Percentiles rank a stretch among this genome's conserved stretches.
Evolutionary conservation across 805 yeast genomes (phyloP).

Genomic region (Cyberlindnera subsufficiens): DNA sequence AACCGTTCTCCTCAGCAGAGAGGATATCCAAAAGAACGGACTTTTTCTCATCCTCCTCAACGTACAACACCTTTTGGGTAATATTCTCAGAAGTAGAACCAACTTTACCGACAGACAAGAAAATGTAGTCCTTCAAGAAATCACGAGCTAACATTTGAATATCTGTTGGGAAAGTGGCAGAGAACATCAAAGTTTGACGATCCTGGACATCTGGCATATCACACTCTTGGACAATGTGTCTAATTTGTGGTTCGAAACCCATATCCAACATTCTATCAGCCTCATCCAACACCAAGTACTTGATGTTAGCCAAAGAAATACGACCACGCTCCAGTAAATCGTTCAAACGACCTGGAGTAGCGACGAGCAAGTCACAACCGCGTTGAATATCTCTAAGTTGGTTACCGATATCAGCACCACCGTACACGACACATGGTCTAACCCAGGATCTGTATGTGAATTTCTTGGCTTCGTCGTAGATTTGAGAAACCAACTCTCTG

Average conservation of each 20-base stretch:
- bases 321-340: slow-evolving; percentile 94
- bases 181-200: slow-evolving; percentile 97
- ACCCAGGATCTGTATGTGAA: slow-evolving; percentile 99
- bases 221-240: slow-evolving; percentile 95
- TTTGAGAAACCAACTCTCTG: slow-evolving; percentile 97
- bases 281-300: slow-evolving; percentile 93
- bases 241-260: slow-evolving; percentile 99
- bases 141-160: slow-evolving; percentile 96
- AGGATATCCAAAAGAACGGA: slow-evolving; percentile 85
- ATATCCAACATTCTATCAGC: slow-evolving; percentile 99
- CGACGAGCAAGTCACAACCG: slow-evolving; percentile 95
- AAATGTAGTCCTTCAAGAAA: slow-evolving; percentile 91
- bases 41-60: slow-evolving; percentile 90
- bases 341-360: slow-evolving; percentile 98
- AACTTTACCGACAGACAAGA: slow-evolving; percentile 96
- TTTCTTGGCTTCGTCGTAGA: slow-evolving; percentile 91
- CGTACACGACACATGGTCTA: slow-evolving; percentile 91
- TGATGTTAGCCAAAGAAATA: slow-evolving; percentile 83
- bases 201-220: slow-evolving; percentile 91
- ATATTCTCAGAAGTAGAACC: slow-evolving; percentile 99
- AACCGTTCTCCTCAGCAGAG: slow-evolving; percentile 71
- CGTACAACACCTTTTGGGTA: slow-evolving; percentile 88
- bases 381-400: slow-evolving; percentile 85
- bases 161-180: slow-evolving; percentile 98
- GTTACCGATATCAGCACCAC: slow-evolving; percentile 91